Conservation (phyloP, 2,329 filamentous ascomycete genomes). For the Colletotrichum melonis region DNA sequence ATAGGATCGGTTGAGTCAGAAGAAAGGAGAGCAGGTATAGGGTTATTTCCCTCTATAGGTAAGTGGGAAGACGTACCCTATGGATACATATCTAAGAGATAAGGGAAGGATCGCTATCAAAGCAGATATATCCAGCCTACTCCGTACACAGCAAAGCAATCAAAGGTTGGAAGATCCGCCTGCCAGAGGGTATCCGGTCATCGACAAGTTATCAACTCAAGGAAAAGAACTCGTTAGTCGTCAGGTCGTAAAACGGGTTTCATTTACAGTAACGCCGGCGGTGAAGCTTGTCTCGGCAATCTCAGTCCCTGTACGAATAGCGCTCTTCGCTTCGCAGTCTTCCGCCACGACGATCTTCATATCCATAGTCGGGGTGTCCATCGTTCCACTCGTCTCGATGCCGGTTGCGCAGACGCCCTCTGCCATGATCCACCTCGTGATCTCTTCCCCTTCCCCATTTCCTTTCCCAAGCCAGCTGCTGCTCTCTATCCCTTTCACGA, state of each 20-base stretch:
- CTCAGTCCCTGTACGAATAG: constrained; percentile 22
- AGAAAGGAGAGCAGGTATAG: too few relatives aligned
- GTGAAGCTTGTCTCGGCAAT: not conserved
- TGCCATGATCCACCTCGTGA: constrained; percentile 32
- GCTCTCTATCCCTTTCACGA: constrained; percentile 46
- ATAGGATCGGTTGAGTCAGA: not conserved
- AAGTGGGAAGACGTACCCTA: too few relatives aligned
- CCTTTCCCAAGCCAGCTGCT: constrained; percentile 47
- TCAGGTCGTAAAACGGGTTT: not conserved
- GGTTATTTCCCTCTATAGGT: too few relatives aligned
- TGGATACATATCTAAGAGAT: too few relatives aligned
- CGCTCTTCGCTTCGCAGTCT: constrained; percentile 31
- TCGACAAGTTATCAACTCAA: not conserved
- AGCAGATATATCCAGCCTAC: too few relatives aligned
- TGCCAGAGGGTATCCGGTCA: not conserved
- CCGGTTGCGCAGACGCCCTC: constrained; percentile 36
- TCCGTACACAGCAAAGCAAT: too few relatives aligned
- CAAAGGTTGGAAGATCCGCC: too few relatives aligned
- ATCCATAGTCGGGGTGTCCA: constrained; percentile 37
- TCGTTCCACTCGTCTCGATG: constrained; percentile 42
- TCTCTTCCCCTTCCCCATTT: constrained; percentile 41
- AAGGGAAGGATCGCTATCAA: too few relatives aligned
- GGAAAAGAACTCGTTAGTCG: not conserved
- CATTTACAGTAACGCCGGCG: not conserved
- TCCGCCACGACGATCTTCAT: constrained; percentile 37